phyloP scores from a whole-genome alignment of 495 filamentous ascomycete species.

The Daldinia caldariorum region DNA sequence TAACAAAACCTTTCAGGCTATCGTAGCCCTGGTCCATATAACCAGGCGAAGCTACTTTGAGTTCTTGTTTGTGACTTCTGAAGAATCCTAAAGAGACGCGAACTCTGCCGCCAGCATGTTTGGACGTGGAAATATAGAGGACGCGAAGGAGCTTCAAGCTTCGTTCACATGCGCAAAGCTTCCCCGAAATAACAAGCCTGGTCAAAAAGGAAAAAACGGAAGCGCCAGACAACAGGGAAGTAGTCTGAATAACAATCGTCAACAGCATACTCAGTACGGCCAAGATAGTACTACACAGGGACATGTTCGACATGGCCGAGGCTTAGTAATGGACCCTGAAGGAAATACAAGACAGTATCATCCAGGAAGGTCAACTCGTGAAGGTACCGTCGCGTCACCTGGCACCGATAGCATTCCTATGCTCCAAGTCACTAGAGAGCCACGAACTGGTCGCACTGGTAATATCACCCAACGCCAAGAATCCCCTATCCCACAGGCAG shows the following conservation, averaged over 20 bases:
- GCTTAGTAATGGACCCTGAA: not conserved
- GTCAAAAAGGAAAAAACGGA: not conserved
- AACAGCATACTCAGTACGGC: not conserved
- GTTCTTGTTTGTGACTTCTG: not conserved
- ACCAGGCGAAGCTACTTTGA: not conserved
- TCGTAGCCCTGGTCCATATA: not conserved
- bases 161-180: conserved; percentile 17
- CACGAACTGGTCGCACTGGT: not conserved
- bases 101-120: conserved; percentile 11
- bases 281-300: not conserved
- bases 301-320: not conserved
- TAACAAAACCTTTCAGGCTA: not conserved
- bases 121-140: conserved; percentile 21
- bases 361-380: not conserved
- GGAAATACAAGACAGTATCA: not conserved
- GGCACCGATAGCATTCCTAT: not conserved
- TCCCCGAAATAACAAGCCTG: not conserved
- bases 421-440: not conserved
- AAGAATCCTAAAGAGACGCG: not conserved
- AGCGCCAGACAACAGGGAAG: not conserved
- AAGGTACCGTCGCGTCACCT: not conserved
- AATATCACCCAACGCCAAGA: not conserved
- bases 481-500: not conserved
- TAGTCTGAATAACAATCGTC: not conserved
- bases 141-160: conserved; percentile 22